Evolutionary conservation across 1,284 basidiomycete species (phyloP).

Genomic region (Vanrija sp.): DNA sequence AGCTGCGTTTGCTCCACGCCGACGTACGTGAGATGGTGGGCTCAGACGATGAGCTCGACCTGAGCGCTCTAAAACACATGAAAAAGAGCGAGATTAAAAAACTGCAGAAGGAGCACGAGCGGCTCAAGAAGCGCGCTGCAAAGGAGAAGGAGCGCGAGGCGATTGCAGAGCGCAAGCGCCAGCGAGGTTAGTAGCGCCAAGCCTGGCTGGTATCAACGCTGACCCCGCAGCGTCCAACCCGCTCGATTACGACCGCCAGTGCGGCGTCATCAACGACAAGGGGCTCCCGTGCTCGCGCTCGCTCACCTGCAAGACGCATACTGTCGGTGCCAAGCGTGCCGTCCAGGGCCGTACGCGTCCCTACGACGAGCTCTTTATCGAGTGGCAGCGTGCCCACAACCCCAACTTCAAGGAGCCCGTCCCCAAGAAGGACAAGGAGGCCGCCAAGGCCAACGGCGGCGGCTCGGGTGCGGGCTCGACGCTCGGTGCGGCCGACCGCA

Average conservation of each 20-base stretch:
- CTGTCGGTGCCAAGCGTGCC: conserved; percentile 92
- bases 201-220: background rate
- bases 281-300: conserved; percentile 89
- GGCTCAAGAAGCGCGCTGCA: conserved; percentile 63
- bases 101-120: conserved; percentile 35
- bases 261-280: conserved; percentile 97
- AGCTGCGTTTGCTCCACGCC: conserved; percentile 49
- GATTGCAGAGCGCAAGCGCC: conserved; percentile 63
- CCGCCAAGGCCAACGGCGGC: conserved; percentile 1
- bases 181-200: conserved; percentile 55
- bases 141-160: conserved; percentile 55
- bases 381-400: conserved; percentile 89
- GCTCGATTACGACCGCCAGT: conserved; percentile 87
- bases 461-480: conserved; percentile 2
- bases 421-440: conserved; percentile 51
- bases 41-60: conserved; percentile 23
- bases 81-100: conserved; percentile 44
- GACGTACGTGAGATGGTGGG: conserved; percentile 16
- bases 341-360: conserved; percentile 78
- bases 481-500: conserved; percentile 18
- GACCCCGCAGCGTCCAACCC: conserved; percentile 54
- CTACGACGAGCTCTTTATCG: conserved; percentile 83
- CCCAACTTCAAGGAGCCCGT: conserved; percentile 92
- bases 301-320: conserved; percentile 96
- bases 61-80: conserved; percentile 26